These are phyloP conservation scores for Polyporus tsugae DNA, from an alignment of 1,284 basidiomycete genomes.

Conservation along the genomic window DNA sequence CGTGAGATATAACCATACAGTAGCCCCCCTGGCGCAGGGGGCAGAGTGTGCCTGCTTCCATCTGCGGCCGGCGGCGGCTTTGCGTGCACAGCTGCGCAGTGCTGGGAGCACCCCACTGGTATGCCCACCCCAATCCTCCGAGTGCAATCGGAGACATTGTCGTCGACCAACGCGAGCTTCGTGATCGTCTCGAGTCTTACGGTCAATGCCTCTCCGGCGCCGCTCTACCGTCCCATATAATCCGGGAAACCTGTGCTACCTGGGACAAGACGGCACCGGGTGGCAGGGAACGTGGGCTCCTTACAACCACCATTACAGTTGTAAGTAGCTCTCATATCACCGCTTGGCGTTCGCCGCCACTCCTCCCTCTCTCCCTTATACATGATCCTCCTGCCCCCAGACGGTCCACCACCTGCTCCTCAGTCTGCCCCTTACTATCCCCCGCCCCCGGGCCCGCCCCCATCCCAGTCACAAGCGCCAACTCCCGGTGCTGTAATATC, in stretches of 20 bases:
- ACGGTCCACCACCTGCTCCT: slow-evolving; percentile 24
- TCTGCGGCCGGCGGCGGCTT: background rate
- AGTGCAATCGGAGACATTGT: slow-evolving; percentile 12
- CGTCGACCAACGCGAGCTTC: slow-evolving; percentile 18
- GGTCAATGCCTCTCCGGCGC: slow-evolving; percentile 31
- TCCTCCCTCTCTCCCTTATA: slow-evolving; percentile 20
- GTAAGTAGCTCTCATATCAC: slow-evolving; percentile 27
- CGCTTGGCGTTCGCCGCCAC: slow-evolving; percentile 15
- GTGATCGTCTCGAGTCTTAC: slow-evolving; percentile 20
- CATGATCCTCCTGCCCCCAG: slow-evolving; percentile 35
- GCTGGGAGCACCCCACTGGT: background rate
- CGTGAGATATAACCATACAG: background rate
- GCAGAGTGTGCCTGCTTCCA: slow-evolving; percentile 1
- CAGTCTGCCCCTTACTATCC: slow-evolving; percentile 23
- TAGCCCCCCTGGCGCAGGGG: background rate
- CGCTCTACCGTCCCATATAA: slow-evolving; percentile 24
- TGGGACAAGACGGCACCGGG: slow-evolving; percentile 13
- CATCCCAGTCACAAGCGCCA: slow-evolving; percentile 12
- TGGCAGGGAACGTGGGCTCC: slow-evolving; percentile 27
- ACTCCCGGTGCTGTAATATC: slow-evolving; percentile 48
- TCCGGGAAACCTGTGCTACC: slow-evolving; percentile 29
- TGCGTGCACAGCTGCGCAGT: slow-evolving; percentile 14
- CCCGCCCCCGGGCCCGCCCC: slow-evolving; percentile 13
- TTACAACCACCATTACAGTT: slow-evolving; percentile 25
- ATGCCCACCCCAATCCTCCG: background rate